Percentiles rank a stretch among this genome's conserved stretches.
Evolutionary conservation across 2,329 filamentous ascomycete genomes (phyloP).

Genomic region (Rugonectria rugulosa): DNA sequence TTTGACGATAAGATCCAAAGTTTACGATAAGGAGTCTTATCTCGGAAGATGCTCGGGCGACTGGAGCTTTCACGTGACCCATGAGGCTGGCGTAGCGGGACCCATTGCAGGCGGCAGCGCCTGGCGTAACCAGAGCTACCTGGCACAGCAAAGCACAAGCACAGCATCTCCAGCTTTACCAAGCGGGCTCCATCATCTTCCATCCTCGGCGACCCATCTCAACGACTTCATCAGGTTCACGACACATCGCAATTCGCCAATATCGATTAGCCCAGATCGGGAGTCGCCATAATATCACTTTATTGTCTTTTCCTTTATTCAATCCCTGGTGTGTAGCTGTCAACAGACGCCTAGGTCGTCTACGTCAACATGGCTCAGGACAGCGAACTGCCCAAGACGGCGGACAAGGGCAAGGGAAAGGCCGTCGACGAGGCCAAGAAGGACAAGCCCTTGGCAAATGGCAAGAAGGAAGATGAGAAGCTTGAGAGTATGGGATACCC

Average conservation of each 20-base stretch:
- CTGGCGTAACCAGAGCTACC: constrained; percentile 55
- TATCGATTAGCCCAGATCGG: constrained; percentile 18
- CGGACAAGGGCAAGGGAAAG: constrained; percentile 98
- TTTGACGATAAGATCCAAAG: constrained; percentile 32
- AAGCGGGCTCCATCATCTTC: constrained; percentile 49
- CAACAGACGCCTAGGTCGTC: constrained; percentile 38
- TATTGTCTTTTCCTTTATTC: constrained; percentile 17
- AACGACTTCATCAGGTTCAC: constrained; percentile 31
- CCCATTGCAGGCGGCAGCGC: constrained; percentile 51
- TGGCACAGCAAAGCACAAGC: constrained; percentile 33
- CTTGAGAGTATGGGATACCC: constrained; percentile 52
- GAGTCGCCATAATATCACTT: constrained; percentile 7
- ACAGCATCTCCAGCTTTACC: constrained; percentile 46
- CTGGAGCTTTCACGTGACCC: constrained; percentile 41
- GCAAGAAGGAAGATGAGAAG: constrained; percentile 79
- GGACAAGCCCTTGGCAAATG: constrained; percentile 73
- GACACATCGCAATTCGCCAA: constrained; percentile 21
- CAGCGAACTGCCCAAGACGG: constrained; percentile 82
- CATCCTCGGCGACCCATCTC: constrained; percentile 41
- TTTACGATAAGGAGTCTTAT: constrained; percentile 30
- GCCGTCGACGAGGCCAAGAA: constrained; percentile 75
- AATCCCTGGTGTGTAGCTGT: constrained; percentile 35
- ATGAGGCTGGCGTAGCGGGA: constrained; percentile 35
- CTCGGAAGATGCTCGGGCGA: constrained; percentile 27
- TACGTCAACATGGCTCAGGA: constrained; percentile 85